Percentiles rank a stretch among this genome's conserved stretches.
These are phyloP conservation scores for Chenopodium quinoa DNA, from an alignment of 148 eudicot species.

Conservation along the genomic window DNA sequence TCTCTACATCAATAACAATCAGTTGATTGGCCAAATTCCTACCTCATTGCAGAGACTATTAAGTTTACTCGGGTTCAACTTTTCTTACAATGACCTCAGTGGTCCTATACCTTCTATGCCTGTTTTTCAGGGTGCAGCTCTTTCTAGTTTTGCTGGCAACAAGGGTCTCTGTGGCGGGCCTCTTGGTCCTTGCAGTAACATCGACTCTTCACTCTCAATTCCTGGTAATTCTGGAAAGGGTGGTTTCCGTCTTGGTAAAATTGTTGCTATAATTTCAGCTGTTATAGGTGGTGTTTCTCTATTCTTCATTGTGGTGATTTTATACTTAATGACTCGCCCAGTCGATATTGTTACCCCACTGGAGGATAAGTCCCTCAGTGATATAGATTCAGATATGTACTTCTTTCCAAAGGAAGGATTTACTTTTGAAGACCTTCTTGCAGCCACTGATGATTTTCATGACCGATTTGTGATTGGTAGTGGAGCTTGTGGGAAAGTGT, in stretches of 20 bases:
- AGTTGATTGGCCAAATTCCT: constrained; percentile 73
- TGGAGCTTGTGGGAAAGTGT: constrained; percentile 87
- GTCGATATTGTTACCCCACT: constrained; percentile 40
- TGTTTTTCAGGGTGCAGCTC: constrained; percentile 43
- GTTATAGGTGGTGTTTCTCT: constrained; percentile 51
- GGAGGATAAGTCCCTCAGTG: constrained; percentile 35
- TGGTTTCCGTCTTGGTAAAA: constrained; percentile 44
- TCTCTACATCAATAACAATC: constrained; percentile 70
- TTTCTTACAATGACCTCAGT: constrained; percentile 67
- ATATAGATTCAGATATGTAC: constrained; percentile 44
- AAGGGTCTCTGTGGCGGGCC: constrained; percentile 49
- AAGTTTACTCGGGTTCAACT: constrained; percentile 70
- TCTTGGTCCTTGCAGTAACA: constrained; percentile 27
- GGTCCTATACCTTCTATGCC: constrained; percentile 71
- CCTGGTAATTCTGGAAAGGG: constrained; percentile 29
- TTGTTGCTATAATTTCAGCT: constrained; percentile 37
- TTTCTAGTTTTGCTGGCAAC: constrained; percentile 68
- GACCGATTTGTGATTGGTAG: constrained; percentile 53
- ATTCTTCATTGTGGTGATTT: constrained; percentile 47
- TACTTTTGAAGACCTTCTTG: constrained; percentile 62
- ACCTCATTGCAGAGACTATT: constrained; percentile 48
- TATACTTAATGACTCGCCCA: constrained; percentile 50
- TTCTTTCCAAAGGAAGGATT: constrained; percentile 72
- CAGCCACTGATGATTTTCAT: constrained; percentile 68
- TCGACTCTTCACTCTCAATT: constrained; percentile 19